Percentiles rank a stretch among this genome's conserved stretches.
Conservation (phyloP, 2,329 filamentous ascomycete species). For the Pyricularia grisea region DNA sequence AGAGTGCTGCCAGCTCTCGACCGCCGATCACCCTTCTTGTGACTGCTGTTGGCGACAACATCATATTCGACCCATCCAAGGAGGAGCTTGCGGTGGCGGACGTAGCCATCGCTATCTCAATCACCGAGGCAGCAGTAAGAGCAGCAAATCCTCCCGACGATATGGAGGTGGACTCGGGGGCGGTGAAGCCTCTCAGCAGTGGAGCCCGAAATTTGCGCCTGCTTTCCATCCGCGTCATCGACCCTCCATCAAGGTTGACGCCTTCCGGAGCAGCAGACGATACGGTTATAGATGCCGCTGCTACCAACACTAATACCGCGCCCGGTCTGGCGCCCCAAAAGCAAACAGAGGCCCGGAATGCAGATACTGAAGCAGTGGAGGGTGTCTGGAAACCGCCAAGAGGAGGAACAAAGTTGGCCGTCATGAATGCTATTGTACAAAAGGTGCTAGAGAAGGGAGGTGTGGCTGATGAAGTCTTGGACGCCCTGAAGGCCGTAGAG, state of each 20-base stretch:
- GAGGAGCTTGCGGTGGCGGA: slow-evolving; percentile 94
- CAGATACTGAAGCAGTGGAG: slow-evolving; percentile 48
- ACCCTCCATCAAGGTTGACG: slow-evolving; percentile 65
- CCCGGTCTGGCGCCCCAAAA: slow-evolving; percentile 18
- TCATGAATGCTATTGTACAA: slow-evolving; percentile 67
- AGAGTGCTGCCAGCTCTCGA: slow-evolving; percentile 26
- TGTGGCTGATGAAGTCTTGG: slow-evolving; percentile 78
- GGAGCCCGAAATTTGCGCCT: slow-evolving; percentile 42
- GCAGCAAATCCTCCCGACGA: slow-evolving; percentile 15
- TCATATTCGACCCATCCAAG: slow-evolving; percentile 86
- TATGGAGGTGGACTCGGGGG: slow-evolving; percentile 31
- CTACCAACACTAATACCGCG: slow-evolving; percentile 35
- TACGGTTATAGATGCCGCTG: slow-evolving; percentile 38
- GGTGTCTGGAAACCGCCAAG: slow-evolving; percentile 81
- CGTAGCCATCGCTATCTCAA: slow-evolving; percentile 74
- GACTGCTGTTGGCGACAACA: slow-evolving; percentile 74
- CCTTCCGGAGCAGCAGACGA: slow-evolving; percentile 60
- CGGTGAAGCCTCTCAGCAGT: slow-evolving; percentile 6
- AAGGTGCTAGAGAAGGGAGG: slow-evolving; percentile 68
- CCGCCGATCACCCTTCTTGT: slow-evolving; percentile 89
- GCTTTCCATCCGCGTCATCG: slow-evolving; percentile 62
- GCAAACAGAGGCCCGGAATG: slow-evolving; percentile 28
- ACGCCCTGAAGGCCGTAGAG: slow-evolving; percentile 69
- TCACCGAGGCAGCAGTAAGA: slow-evolving; percentile 37
- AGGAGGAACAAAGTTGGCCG: slow-evolving; percentile 68